Evolutionary conservation across 202 grass and related monocot species (phyloP).

Genomic region (Eragrostis tef): DNA sequence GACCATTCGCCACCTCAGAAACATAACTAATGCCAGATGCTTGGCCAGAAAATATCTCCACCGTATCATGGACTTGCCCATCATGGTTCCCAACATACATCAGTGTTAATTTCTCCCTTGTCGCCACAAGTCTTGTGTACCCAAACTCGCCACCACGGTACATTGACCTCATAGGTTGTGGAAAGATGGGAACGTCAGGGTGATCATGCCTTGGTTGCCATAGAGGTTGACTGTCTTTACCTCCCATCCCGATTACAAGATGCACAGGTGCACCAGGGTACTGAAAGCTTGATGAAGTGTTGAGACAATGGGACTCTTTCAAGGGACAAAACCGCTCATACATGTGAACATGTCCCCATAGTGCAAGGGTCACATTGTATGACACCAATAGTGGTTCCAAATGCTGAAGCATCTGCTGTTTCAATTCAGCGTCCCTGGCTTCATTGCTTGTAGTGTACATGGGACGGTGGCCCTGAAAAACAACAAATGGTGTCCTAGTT

Average conservation of each 20-base stretch:
- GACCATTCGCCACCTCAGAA: background rate
- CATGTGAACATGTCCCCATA: constrained; percentile 97
- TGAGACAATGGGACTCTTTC: constrained; percentile 70
- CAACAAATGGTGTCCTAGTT: constrained; percentile 78
- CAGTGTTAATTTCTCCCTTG: constrained; percentile 74
- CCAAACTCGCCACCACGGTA: constrained; percentile 85
- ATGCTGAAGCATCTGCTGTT: constrained; percentile 71
- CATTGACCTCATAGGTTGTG: constrained; percentile 76
- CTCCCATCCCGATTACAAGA: constrained; percentile 89
- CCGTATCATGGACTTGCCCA: constrained; percentile 75
- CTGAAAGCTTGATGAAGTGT: constrained; percentile 68
- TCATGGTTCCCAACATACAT: constrained; percentile 93
- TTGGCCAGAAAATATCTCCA: constrained; percentile 76
- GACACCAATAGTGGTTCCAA: constrained; percentile 74
- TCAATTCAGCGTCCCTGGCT: constrained; percentile 56
- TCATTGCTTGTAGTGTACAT: constrained; percentile 94
- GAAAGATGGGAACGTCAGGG: constrained; percentile 69
- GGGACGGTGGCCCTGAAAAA: constrained; percentile 89
- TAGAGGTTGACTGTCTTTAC: constrained; percentile 72
- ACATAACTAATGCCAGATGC: background rate
- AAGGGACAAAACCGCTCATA: constrained; percentile 94
- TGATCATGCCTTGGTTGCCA: constrained; percentile 83
- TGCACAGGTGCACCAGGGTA: constrained; percentile 75
- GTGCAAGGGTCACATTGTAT: constrained; percentile 87
- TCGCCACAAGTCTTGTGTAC: constrained; percentile 76